A percentile compares a stretch with the other conserved stretches of the same genome.
Conservation (phyloP, 1,284 basidiomycete species). For the Chalciporus sp. region DNA sequence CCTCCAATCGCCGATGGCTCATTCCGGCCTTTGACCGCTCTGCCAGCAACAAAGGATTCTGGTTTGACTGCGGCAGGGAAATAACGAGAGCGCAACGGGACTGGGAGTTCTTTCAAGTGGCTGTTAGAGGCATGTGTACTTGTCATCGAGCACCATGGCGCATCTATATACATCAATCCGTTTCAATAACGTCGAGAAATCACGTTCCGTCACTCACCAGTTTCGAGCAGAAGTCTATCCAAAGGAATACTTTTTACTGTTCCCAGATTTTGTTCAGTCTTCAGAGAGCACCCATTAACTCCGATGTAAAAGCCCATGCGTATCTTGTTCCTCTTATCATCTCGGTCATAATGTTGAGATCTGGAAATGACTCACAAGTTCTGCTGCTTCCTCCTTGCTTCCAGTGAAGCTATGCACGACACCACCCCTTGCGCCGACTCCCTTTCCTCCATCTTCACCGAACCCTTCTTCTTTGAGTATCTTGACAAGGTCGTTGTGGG, state of each 20-base stretch:
- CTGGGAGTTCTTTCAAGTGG: constrained; percentile 57
- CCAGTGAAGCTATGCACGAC: constrained; percentile 92
- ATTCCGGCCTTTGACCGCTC: constrained; percentile 80
- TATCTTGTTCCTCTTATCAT: constrained; percentile 42
- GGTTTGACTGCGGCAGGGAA: constrained; percentile 62
- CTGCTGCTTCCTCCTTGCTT: constrained; percentile 61
- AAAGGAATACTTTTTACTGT: constrained; percentile 63
- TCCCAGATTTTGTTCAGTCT: constrained; percentile 74
- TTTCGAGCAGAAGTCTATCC: constrained; percentile 78
- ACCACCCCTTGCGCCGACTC: constrained; percentile 62
- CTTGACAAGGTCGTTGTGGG: constrained; percentile 71
- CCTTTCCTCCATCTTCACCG: constrained; percentile 56
- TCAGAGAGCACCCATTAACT: constrained; percentile 85
- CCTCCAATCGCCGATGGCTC: constrained; percentile 77
- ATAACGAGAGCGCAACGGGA: constrained; percentile 50
- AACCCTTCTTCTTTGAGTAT: constrained; percentile 72
- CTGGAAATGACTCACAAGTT: constrained; percentile 55
- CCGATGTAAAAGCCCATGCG: constrained; percentile 66
- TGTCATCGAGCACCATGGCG: constrained; percentile 85
- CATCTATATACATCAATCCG: constrained; percentile 47
- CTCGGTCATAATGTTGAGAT: not conserved
- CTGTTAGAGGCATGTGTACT: constrained; percentile 73
- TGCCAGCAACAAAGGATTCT: constrained; percentile 66
- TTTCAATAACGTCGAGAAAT: not conserved
- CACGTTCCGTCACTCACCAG: constrained; percentile 46